Evolutionary conservation across 1,284 basidiomycete species (phyloP).

Genomic region (Rhodotorula mucilaginosa): DNA sequence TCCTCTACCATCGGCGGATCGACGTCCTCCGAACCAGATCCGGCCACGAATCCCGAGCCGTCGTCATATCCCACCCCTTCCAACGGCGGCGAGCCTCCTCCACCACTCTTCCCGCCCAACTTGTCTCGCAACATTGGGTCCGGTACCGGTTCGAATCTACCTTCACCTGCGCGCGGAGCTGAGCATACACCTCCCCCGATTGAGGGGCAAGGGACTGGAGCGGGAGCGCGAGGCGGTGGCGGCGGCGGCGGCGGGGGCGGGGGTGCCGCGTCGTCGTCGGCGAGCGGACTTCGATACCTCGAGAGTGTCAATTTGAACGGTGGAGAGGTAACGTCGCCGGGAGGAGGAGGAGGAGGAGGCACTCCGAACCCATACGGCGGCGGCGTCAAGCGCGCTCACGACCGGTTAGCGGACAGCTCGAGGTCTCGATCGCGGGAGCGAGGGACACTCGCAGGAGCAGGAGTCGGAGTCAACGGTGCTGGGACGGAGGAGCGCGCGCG

Average conservation of each 20-base stretch:
- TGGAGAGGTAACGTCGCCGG: background rate
- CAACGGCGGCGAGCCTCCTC: background rate
- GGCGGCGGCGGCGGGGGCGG: too few relatives aligned
- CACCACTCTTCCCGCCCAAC: slow-evolving; percentile 2
- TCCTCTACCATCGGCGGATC: too few relatives aligned
- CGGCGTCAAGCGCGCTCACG: too few relatives aligned
- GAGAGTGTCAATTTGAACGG: background rate
- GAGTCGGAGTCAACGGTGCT: too few relatives aligned
- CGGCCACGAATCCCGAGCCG: background rate
- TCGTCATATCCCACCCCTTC: background rate
- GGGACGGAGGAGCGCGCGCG: too few relatives aligned
- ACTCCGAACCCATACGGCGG: too few relatives aligned
- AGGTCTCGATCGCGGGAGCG: background rate
- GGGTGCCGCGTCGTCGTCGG: background rate
- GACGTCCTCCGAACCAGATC: too few relatives aligned
- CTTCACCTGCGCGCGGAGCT: background rate
- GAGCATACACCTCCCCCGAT: background rate
- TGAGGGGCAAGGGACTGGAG: background rate
- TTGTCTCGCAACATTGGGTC: background rate
- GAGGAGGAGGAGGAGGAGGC: too few relatives aligned
- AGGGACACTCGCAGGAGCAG: background rate
- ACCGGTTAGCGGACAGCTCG: background rate
- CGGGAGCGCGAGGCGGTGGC: background rate
- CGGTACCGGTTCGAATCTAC: slow-evolving; percentile 1
- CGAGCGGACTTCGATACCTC: background rate